Evolutionary conservation across 495 filamentous ascomycete species (phyloP).

Genomic region (Lepraria neglecta): DNA sequence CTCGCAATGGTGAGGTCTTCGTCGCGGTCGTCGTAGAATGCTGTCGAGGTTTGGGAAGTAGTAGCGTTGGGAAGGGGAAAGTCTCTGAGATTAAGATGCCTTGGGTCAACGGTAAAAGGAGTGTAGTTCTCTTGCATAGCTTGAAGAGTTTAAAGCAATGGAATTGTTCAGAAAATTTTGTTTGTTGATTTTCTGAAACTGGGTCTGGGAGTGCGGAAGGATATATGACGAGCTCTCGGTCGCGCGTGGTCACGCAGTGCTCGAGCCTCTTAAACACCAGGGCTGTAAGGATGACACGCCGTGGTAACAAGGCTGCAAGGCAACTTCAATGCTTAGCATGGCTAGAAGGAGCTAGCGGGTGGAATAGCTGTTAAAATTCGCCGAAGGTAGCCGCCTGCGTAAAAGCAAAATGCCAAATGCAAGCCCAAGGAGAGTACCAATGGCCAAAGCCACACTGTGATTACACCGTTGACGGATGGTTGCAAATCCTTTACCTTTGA

Average conservation of each 20-base stretch:
- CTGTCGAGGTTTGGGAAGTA: background rate
- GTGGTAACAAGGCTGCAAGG: background rate
- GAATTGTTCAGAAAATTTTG: background rate
- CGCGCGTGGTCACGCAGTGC: background rate
- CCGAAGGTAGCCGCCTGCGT: background rate
- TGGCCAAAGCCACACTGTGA: background rate
- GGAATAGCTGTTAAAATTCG: background rate
- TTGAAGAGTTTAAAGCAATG: background rate
- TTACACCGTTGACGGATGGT: background rate
- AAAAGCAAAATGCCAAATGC: background rate
- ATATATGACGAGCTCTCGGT: background rate
- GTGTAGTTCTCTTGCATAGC: slow-evolving; percentile 6
- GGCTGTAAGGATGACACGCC: background rate
- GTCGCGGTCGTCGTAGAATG: background rate
- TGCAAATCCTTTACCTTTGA: background rate
- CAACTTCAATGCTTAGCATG: background rate
- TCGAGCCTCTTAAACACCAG: background rate
- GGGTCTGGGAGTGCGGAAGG: background rate
- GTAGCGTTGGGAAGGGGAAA: background rate
- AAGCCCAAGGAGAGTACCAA: background rate
- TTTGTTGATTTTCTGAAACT: background rate
- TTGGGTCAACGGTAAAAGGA: slow-evolving; percentile 8
- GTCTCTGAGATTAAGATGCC: slow-evolving; percentile 2
- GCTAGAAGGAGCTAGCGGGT: background rate
- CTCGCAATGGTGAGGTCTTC: slow-evolving; percentile 12